Evolutionary conservation across 495 filamentous ascomycete species (phyloP), one percentile per base, ranked within the genome.

Genomic region (Cercophora sp.): DNA sequence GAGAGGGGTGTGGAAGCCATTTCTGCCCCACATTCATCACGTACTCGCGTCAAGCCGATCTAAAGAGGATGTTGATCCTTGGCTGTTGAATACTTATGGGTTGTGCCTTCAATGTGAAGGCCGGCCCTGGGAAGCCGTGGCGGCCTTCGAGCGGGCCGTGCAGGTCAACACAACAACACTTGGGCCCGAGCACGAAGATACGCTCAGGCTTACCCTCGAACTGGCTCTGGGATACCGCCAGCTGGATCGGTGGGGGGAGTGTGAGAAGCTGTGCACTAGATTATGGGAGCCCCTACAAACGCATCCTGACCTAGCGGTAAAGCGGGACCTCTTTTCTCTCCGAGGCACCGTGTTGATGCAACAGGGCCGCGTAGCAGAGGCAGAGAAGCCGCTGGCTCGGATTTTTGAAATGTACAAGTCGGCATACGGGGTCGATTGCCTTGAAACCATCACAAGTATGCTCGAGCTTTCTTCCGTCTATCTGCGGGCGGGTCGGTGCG

Each of bases 191-290:
- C 41, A 26, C 24, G 6, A 2, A 8, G 13, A 24, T 11, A 44
- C 41, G 8, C 44, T 58, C 25, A 4, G n/a, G 3, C 16, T 0
- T 20, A 51, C 48, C 13, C 31, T 51, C 24, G 26, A 54, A 5
- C 25, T 57, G n/a, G 49, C 31, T 16, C 8, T 2, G 18, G 10
- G 11, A 18, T 40, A 54, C 41, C 6, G n/a, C 4, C n/a, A 36
- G 1, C 35, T 49, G 11, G 51, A 35, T 24, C 41, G 53, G 25
- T 50, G 37, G 19, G 37, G 58, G 19, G 36, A 65, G 34, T 27
- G 37, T 20, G 34, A 55, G 27, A 18, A 43, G 35, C 31, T 61
- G 11, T 27, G 44, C 15, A 35, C 27, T 10, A 44, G 20, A 10
- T 3, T 44, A 11, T 24, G 2, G 15, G 24, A 44, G 41, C 20